Percentiles rank a stretch among this genome's conserved stretches.
These are phyloP conservation scores for Sophora flavescens DNA, from an alignment of 306 rosid genomes.

Conservation along the genomic window DNA sequence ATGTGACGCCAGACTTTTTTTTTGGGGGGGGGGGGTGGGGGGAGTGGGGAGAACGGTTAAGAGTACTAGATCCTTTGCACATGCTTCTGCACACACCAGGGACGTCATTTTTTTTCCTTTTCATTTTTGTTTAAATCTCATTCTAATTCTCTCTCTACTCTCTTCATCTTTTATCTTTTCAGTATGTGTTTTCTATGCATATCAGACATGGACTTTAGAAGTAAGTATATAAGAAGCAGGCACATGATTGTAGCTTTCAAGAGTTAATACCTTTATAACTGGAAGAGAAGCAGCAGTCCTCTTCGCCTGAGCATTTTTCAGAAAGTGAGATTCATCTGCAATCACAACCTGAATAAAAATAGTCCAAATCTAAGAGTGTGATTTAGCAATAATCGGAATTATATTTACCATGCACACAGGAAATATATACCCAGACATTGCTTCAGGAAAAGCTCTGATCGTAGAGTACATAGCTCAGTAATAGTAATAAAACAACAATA, in stretches of 20 bases:
- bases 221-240: slow-evolving; percentile 37
- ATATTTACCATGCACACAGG: slow-evolving; percentile 28
- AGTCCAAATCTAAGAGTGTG: slow-evolving; percentile 45
- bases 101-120: not conserved
- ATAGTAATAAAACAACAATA: not conserved
- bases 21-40: slow-evolving; percentile 23
- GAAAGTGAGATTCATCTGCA: slow-evolving; percentile 96
- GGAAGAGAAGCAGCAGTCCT: slow-evolving; percentile 91
- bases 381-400: slow-evolving; percentile 17
- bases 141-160: not conserved
- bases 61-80: slow-evolving; percentile 10
- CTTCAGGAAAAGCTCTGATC: slow-evolving; percentile 24
- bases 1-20: slow-evolving; percentile 32
- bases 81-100: slow-evolving; percentile 14
- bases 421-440: not conserved
- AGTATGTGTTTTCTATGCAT: slow-evolving; percentile 3
- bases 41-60: slow-evolving; percentile 32
- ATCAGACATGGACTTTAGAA: slow-evolving; percentile 17
- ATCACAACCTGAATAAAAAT: slow-evolving; percentile 83
- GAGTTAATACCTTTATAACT: slow-evolving; percentile 74
- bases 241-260: slow-evolving; percentile 41
- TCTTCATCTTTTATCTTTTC: slow-evolving; percentile 12
- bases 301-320: slow-evolving; percentile 97
- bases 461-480: slow-evolving; percentile 9
- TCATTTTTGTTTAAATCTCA: slow-evolving; percentile 23